Conservation (phyloP, 2,329 filamentous ascomycete species). For the Apiospora saccharicola region DNA sequence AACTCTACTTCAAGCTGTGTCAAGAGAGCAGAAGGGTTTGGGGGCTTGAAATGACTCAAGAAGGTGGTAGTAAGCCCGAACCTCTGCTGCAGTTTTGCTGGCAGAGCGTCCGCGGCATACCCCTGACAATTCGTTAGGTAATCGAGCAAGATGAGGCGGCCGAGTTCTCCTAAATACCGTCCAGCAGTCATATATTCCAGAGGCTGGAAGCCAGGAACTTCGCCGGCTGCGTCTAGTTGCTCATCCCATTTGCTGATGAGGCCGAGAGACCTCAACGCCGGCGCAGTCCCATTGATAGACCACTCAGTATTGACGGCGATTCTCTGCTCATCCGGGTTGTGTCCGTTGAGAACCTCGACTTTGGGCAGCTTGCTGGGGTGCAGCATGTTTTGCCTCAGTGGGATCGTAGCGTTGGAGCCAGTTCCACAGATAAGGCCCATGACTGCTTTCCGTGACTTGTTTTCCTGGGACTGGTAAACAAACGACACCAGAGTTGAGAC, state of each 20-base stretch:
- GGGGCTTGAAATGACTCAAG: slow-evolving; percentile 72
- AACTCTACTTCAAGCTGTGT: slow-evolving; percentile 60
- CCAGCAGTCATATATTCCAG: slow-evolving; percentile 87
- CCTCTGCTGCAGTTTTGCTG: slow-evolving; percentile 59
- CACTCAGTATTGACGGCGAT: slow-evolving; percentile 86
- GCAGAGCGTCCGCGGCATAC: slow-evolving; percentile 55
- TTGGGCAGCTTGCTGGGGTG: slow-evolving; percentile 67
- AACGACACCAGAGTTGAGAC: slow-evolving; percentile 82
- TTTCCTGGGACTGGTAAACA: slow-evolving; percentile 72
- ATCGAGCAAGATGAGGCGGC: slow-evolving; percentile 73
- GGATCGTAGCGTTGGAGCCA: slow-evolving; percentile 82
- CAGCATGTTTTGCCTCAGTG: slow-evolving; percentile 69
- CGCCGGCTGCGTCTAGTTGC: slow-evolving; percentile 70
- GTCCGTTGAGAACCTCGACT: slow-evolving; percentile 56
- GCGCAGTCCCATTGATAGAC: slow-evolving; percentile 79
- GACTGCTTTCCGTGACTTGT: slow-evolving; percentile 67
- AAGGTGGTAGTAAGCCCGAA: slow-evolving; percentile 77
- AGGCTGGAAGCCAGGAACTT: slow-evolving; percentile 79
- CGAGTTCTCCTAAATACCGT: slow-evolving; percentile 79
- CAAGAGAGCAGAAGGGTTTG: slow-evolving; percentile 51
- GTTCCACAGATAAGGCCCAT: slow-evolving; percentile 87
- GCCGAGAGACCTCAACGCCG: slow-evolving; percentile 66
- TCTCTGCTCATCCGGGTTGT: slow-evolving; percentile 59
- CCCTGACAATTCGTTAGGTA: slow-evolving; percentile 57
- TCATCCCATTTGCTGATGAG: slow-evolving; percentile 77